Percentiles rank a stretch among this genome's conserved stretches.
Evolutionary conservation across 306 rosid genomes (phyloP).

Genomic region (Morella rubra): DNA sequence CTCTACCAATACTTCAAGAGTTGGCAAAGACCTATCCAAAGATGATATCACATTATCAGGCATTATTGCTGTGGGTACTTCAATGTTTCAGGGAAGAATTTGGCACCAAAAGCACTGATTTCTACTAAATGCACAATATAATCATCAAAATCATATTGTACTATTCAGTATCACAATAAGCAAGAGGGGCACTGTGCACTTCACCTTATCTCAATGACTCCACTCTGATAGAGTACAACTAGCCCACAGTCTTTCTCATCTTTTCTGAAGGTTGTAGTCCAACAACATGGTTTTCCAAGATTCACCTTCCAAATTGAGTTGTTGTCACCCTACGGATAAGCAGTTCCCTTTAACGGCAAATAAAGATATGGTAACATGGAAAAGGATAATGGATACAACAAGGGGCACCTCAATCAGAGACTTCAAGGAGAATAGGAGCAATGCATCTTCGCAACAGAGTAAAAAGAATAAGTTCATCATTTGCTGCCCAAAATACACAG

Average conservation of each 20-base stretch:
- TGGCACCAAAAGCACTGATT: constrained; percentile 17
- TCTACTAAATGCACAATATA: constrained; percentile 5
- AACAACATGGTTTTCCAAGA: constrained; percentile 65
- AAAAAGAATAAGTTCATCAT: constrained; percentile 45
- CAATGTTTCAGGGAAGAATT: constrained; percentile 6
- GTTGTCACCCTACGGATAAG: constrained; percentile 51
- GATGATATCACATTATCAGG: constrained; percentile 19
- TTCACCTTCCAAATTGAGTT: constrained; percentile 51
- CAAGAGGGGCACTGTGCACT: constrained; percentile 27
- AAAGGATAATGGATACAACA: constrained; percentile 27
- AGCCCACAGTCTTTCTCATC: constrained; percentile 57
- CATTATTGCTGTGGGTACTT: not conserved
- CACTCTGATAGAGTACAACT: constrained; percentile 63
- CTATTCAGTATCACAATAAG: constrained; percentile 10
- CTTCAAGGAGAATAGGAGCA: constrained; percentile 54
- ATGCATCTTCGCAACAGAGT: constrained; percentile 64
- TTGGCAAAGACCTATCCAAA: constrained; percentile 69
- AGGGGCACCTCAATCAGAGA: constrained; percentile 59
- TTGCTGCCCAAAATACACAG: constrained; percentile 37
- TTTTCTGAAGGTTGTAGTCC: constrained; percentile 70
- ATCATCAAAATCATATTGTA: constrained; percentile 3
- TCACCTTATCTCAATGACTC: constrained; percentile 85
- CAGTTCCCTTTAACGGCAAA: constrained; percentile 31
- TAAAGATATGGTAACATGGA: constrained; percentile 19
- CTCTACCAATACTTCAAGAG: constrained; percentile 67